These are phyloP conservation scores for Isabelozyma heimii DNA, from an alignment of 805 yeast species.

Conservation along the genomic window DNA sequence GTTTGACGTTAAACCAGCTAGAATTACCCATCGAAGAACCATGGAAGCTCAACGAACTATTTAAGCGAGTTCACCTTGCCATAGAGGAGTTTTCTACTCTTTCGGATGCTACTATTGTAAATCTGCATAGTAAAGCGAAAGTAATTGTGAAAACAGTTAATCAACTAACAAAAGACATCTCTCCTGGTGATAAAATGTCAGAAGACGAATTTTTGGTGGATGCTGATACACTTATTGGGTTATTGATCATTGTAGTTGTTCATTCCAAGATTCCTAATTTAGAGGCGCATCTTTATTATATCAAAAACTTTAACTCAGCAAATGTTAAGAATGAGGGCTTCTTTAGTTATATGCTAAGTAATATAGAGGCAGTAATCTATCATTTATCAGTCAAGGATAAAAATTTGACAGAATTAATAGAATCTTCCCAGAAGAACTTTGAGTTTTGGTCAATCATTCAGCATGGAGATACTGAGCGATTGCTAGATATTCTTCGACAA, in stretches of 20 bases:
- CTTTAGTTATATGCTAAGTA: constrained; percentile 74
- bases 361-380: constrained; percentile 76
- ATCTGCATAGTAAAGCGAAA: constrained; percentile 46
- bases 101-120: constrained; percentile 35
- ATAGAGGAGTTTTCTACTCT: constrained; percentile 48
- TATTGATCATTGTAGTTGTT: constrained; percentile 68
- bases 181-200: not conserved
- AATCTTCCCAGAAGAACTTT: constrained; percentile 46
- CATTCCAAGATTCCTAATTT: constrained; percentile 58
- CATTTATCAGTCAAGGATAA: constrained; percentile 44
- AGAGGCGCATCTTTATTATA: constrained; percentile 63
- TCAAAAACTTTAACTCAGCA: constrained; percentile 54
- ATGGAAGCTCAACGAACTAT: constrained; percentile 34
- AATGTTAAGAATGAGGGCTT: constrained; percentile 48
- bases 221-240: constrained; percentile 78
- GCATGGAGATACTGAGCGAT: constrained; percentile 16
- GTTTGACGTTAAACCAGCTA: constrained; percentile 49
- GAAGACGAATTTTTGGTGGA: constrained; percentile 44
- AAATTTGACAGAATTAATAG: constrained; percentile 34
- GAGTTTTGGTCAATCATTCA: constrained; percentile 54
- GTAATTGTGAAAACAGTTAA: constrained; percentile 53
- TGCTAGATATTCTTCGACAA: constrained; percentile 12
- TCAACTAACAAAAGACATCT: constrained; percentile 24
- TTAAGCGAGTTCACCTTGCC: constrained; percentile 48
- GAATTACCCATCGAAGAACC: constrained; percentile 43